A percentile compares a stretch with the other conserved stretches of the same genome.
phyloP scores from a whole-genome alignment of 2,329 filamentous ascomycete species.

The Ophiostoma quercus region DNA sequence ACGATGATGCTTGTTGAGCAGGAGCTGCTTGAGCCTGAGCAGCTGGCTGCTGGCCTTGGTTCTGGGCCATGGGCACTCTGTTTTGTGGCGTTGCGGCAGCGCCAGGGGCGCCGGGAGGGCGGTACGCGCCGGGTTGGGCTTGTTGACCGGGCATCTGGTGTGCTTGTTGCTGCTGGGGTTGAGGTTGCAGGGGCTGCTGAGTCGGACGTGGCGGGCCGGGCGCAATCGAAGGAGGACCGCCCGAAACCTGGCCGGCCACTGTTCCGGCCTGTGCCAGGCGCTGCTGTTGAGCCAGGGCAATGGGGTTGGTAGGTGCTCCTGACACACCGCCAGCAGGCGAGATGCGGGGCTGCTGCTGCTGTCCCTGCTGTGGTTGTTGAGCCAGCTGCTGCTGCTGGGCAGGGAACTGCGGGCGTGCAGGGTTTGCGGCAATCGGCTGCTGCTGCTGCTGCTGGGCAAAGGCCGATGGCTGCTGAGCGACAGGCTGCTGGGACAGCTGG shows the following conservation, averaged over 20 bases:
- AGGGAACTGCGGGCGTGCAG: not conserved
- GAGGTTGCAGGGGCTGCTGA: constrained; percentile 11
- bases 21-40: not conserved
- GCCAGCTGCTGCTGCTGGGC: constrained; percentile 11
- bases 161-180: constrained; percentile 14
- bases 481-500: not conserved
- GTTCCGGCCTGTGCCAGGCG: not conserved
- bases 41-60: not conserved
- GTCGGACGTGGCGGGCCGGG: not conserved
- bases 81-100: not conserved
- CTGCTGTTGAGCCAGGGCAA: constrained; percentile 12
- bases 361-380: not conserved
- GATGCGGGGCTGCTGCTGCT: not conserved
- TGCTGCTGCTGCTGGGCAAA: constrained; percentile 16
- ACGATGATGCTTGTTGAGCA: not conserved
- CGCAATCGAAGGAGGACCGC: not conserved
- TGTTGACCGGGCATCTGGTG: not conserved
- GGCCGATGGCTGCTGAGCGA: not conserved
- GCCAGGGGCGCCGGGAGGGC: not conserved
- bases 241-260: not conserved
- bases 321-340: not conserved
- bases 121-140: not conserved
- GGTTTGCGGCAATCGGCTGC: constrained; percentile 4
- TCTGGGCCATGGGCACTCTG: constrained; percentile 1
- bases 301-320: constrained; percentile 1